phyloP scores from a whole-genome alignment of 2,329 filamentous ascomycete species.

The Bertia moriformis region DNA sequence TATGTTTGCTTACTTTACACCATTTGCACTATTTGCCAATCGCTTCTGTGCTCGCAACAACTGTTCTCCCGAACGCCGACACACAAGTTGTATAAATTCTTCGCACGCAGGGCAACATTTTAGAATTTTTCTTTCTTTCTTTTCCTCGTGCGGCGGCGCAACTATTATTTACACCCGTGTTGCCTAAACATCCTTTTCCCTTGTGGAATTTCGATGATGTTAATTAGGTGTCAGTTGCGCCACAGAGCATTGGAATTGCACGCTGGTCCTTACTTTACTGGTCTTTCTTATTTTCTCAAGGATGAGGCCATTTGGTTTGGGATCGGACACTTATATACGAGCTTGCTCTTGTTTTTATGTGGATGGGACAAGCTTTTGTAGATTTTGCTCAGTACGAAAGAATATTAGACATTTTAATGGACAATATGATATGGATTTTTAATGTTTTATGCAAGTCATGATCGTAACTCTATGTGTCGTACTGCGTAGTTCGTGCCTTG shows the following conservation, averaged over 20 bases:
- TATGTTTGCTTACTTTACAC: background rate
- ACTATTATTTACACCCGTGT: conserved; percentile 36
- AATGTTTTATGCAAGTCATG: too few species aligned
- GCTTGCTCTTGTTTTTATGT: too few species aligned
- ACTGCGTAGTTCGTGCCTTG: too few species aligned
- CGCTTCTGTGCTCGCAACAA: background rate
- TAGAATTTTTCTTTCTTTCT: conserved; percentile 12
- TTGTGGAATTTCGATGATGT: conserved; percentile 22
- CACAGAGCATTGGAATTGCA: conserved; percentile 41
- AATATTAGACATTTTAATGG: too few species aligned
- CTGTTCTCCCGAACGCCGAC: background rate
- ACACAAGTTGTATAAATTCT: too few species aligned
- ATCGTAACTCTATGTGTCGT: too few species aligned
- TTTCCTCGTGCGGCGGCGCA: conserved; percentile 42
- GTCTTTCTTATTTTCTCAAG: conserved; percentile 18
- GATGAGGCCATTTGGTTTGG: conserved; percentile 24
- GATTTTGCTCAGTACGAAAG: too few species aligned
- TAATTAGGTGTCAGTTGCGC: conserved; percentile 40
- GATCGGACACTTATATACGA: background rate
- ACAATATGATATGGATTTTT: too few species aligned
- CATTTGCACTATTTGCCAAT: too few species aligned
- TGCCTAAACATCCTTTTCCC: conserved; percentile 27
- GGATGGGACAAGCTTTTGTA: too few species aligned
- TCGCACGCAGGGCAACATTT: background rate
- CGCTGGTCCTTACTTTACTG: conserved; percentile 27